These are phyloP conservation scores for Teunomyces tritomae DNA, from an alignment of 805 yeast genomes.

Conservation along the genomic window DNA sequence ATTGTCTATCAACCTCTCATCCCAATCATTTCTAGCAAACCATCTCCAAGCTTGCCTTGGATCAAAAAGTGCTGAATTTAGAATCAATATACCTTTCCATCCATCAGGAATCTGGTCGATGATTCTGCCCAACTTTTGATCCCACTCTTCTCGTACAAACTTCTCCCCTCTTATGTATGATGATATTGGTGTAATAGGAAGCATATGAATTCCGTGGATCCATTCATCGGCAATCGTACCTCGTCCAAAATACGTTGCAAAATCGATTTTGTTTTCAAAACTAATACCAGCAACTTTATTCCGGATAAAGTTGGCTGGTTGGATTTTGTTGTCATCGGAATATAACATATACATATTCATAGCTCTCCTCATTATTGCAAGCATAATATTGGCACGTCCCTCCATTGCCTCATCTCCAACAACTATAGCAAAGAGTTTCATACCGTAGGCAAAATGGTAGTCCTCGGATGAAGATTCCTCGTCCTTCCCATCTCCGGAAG, in stretches of 20 bases:
- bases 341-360: slow-evolving; percentile 57
- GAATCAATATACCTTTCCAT: slow-evolving; percentile 70
- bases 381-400: slow-evolving; percentile 54
- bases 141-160: slow-evolving; percentile 67
- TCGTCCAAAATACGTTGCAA: slow-evolving; percentile 72
- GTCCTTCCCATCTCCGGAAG: slow-evolving; percentile 73
- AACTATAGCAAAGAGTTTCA: slow-evolving; percentile 63
- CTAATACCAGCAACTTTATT: slow-evolving; percentile 73
- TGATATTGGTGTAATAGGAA: slow-evolving; percentile 69
- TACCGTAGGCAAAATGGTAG: slow-evolving; percentile 66
- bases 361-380: slow-evolving; percentile 56
- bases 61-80: slow-evolving; percentile 72
- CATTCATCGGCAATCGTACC: slow-evolving; percentile 56
- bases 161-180: slow-evolving; percentile 53
- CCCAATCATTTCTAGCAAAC: slow-evolving; percentile 51
- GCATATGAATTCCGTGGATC: slow-evolving; percentile 77
- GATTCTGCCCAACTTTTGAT: slow-evolving; percentile 43
- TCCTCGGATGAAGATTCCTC: slow-evolving; percentile 76
- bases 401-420: slow-evolving; percentile 53
- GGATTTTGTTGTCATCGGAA: slow-evolving; percentile 50
- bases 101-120: slow-evolving; percentile 56
- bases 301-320: slow-evolving; percentile 53
- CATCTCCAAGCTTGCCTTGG: slow-evolving; percentile 50
- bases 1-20: slow-evolving; percentile 59
- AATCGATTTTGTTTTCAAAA: slow-evolving; percentile 72